Evolutionary conservation across 441 rosid genomes (phyloP), one percentile per base, ranked within the genome.

Genomic region (Populus hybrid): DNA sequence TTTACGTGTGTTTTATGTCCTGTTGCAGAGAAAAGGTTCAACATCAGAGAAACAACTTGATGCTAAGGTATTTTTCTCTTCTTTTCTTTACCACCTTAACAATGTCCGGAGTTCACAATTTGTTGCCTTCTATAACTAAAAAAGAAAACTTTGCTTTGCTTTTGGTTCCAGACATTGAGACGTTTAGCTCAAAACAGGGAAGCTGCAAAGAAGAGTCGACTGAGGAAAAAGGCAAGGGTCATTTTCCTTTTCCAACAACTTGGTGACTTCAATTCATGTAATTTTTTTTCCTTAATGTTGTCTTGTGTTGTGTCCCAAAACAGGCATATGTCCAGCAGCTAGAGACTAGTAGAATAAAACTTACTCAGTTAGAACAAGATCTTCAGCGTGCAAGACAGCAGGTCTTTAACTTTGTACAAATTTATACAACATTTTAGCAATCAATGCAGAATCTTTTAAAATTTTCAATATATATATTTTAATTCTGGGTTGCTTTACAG

Each of bases 101-200:
- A 61, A 21, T 68, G 6, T 73, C 57, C 76, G 50, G 66, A 70
- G 68, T 79, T 75, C 69, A 73, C 72, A 66, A 34, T 28, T 66
- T 26, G 7, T 18, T 69, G 28, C 69, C 38, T 71, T 69, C 24
- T 4, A 1, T 38, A 9, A 6, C 19, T 9, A 1, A 7, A 14
- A 6, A 7, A 14, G 1, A 19, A 57, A 57, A 2, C 71, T 23
- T 72, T 42, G 64, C 63, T 30, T 71, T 84, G 71, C 26, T 61
- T 61, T 76, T 71, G 74, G 67, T 76, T 75, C 77, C 88, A 96
- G 99, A 94, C 95, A 77, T 76, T 94, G 85, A 94, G 99, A 84
- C 94, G 99, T 84, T 92, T 96, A 34, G 99, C 99, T 87, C 99
- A 96, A 82, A 96, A 96, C 90, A 91, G 99, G 85, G 99, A 96